phyloP scores from a whole-genome alignment of 169 alveolate genomes.

The Eimeria sp. region DNA sequence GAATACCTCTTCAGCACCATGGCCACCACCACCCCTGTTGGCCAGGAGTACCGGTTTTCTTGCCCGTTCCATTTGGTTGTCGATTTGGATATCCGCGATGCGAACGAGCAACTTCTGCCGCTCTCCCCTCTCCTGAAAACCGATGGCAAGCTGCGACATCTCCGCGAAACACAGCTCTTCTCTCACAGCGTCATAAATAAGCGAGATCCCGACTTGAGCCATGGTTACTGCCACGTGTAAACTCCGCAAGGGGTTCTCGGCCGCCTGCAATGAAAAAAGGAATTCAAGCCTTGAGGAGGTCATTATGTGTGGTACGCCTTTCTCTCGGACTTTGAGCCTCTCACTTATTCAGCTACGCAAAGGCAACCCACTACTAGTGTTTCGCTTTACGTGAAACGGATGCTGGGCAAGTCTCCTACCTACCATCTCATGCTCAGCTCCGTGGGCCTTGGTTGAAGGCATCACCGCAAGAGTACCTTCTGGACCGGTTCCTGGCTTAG shows the following conservation, averaged over 20 bases:
- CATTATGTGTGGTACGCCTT: neutral
- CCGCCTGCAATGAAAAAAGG: constrained; percentile 4
- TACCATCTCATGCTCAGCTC: constrained; percentile 21
- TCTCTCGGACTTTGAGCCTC: neutral
- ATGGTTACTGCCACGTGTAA: constrained; percentile 66
- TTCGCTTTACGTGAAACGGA: neutral
- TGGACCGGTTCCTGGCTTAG: constrained; percentile 81
- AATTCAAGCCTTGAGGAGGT: neutral
- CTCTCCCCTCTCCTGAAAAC: constrained; percentile 90
- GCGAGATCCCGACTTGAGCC: constrained; percentile 90
- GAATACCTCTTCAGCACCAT: constrained; percentile 26
- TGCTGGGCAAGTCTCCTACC: neutral
- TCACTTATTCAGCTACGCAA: neutral
- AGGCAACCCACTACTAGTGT: neutral
- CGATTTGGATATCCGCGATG: constrained; percentile 91
- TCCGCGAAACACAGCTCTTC: constrained; percentile 93
- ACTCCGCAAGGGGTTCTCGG: constrained; percentile 72
- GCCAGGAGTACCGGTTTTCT: constrained; percentile 79
- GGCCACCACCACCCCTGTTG: constrained; percentile 76
- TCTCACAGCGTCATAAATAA: constrained; percentile 89
- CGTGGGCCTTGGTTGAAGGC: constrained; percentile 12
- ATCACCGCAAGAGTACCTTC: constrained; percentile 26
- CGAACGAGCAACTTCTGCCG: constrained; percentile 90
- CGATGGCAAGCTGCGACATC: constrained; percentile 88
- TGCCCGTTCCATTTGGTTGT: constrained; percentile 88